Evolutionary conservation across 164 flowering plant species (phyloP), one percentile per base, ranked within the genome.

Genomic region (Aristolochia fimbriata): DNA sequence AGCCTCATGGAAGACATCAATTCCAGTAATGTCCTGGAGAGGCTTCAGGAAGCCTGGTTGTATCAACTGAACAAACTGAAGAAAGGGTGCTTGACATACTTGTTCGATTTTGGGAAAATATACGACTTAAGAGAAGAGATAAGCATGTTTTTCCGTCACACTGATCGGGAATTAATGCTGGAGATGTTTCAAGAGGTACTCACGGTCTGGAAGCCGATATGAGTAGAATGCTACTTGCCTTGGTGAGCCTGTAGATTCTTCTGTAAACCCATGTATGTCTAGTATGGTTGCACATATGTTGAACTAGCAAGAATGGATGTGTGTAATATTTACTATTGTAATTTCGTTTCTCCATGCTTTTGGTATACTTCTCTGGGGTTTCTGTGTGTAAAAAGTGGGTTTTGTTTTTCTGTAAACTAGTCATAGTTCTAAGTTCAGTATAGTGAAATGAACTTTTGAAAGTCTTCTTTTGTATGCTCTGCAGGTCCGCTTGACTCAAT

Each of bases 161-260:
- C 93, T 0, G 95, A 92, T 62, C 72, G 95, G 64, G 96, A 92
- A 45, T 62, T 92, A 65, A 73, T 83, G 82, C 52, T 70, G 57
- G 93, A 92, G 72, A 83, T 91, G 87, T 91, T 91, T 69, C 92
- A 85, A 46, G 96, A 91, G 66, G 71, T 88, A 51, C 89, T 91
- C 52, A 75, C 84, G 1, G 85, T 71, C 45, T 86, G 97, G 96
- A 91, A 78, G 70, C 91, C 92, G 10, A 15, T 17, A 15, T 17
- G 22, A 49, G 22, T 49, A 20, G 19, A 49, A 20, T 17, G 19
- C 52, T 20, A 5, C 22, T 49, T 1, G 10, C 20, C 16, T 49
- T 13, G 22, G 14, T 17, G 52, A 49, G 52, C 43, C 4, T 37
- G 43, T 37, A 37, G 43, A 37, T 37, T 6, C 43, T 37, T 37